Base-by-base conservation (phyloP, 352 stramenopile genomes). In the Globisporangium megalacanthum region DNA sequence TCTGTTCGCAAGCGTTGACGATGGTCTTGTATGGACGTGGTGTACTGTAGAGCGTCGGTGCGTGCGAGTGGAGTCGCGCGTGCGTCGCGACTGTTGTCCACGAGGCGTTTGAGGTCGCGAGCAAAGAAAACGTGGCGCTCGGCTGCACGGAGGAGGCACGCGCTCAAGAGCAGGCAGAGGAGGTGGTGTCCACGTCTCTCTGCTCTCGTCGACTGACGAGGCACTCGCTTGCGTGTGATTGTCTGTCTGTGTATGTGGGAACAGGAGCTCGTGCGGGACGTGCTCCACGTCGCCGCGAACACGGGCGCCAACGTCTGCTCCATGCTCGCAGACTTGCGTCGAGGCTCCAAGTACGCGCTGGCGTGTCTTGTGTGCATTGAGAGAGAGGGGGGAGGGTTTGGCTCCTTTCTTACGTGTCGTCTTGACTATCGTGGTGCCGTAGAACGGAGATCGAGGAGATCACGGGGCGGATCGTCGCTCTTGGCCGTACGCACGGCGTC, bases 401-500 rank as follows among this genome's bases (percentile, higher is more conserved):
- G 35, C 25, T 0, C 19, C 44, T 29, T 22, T 25, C 19, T 14
- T 53, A 13, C 37, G 54, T n/a, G 19, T 33, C 4, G 17, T 17
- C 42, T 54, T 53, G 44, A 19, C 17, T 60, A 5, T 37, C 37
- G 8, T 46, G 39, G 4, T 33, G n/a, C 51, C 42, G n/a, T n/a
- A 86, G 73, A 53, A 93, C 83, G 1, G 83, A 93, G 68, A 84
- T 93, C 33, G 79, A 86, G 13, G 77, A 76, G 8, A 88, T 93
- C 54, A 89, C 70, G 33, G 83, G 82, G 4, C 70, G 75, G 17
- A 72, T 93, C 42, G 64, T 91, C 49, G 60, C 66, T 4, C 64
- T 64, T 5, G 83, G 80, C 1, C 60, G 69, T 17, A 62, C 54
- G 14, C 70, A 84, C 39, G 69, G 68, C 20, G 54, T 91, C 10